Percentiles rank a stretch among this genome's conserved stretches.
phyloP scores from a whole-genome alignment of 2,329 filamentous ascomycete genomes.

The Lecanoromycetidae sp. region DNA sequence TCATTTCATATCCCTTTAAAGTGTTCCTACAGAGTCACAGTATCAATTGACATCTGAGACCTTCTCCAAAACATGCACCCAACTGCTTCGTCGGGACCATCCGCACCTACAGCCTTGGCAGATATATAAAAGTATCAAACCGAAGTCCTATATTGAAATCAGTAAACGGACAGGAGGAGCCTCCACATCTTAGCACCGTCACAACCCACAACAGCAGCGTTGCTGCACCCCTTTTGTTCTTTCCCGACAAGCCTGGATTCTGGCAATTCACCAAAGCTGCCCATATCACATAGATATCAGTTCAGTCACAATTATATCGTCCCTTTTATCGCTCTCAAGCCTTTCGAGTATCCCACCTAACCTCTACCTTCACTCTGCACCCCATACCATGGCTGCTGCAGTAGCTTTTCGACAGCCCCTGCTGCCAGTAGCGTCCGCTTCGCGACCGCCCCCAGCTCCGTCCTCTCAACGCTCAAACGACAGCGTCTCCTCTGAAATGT shows the following conservation, averaged over 20 bases:
- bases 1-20: no score
- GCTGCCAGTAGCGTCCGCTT: not conserved
- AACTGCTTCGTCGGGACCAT: not conserved
- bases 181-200: no score
- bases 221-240: no score
- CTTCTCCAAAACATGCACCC: not conserved
- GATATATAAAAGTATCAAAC: not conserved
- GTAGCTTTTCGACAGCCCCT: constrained; percentile 7
- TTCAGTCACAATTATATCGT: no score
- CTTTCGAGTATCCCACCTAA: no score
- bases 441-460: constrained; percentile 2
- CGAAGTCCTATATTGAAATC: not conserved
- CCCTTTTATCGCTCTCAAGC: no score
- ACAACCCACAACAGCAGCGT: no score
- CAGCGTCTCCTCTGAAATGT: constrained; percentile 13
- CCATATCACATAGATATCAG: no score
- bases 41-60: not conserved
- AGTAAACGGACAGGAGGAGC: no score
- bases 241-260: no score
- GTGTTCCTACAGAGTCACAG: no score
- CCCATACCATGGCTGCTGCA: constrained; percentile 6
- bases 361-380: not conserved
- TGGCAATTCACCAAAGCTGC: no score
- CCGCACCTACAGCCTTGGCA: not conserved
- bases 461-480: constrained; percentile 12